Conservation (phyloP, 2,329 filamentous ascomycete species). For the Verticillium longisporum region DNA sequence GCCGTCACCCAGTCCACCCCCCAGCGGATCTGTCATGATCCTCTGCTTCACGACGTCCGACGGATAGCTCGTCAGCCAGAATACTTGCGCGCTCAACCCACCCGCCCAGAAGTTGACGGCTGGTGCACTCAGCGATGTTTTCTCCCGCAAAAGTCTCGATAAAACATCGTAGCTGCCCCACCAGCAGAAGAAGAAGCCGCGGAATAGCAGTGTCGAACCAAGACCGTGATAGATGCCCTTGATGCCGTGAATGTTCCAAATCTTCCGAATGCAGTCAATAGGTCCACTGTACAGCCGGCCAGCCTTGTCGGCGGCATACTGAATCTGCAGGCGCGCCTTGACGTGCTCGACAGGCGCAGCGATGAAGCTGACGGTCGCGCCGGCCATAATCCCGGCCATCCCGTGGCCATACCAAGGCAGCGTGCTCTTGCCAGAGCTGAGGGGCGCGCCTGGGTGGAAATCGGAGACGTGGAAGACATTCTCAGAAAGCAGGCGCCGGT, state of each 20-base stretch:
- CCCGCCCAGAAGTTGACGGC: slow-evolving; percentile 97
- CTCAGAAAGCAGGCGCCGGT: slow-evolving; percentile 76
- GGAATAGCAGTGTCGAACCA: slow-evolving; percentile 76
- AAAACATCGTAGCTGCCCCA: slow-evolving; percentile 94
- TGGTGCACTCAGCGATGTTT: slow-evolving; percentile 67
- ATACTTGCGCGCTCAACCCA: slow-evolving; percentile 84
- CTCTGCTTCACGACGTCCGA: slow-evolving; percentile 92
- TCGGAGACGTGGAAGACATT: slow-evolving; percentile 60
- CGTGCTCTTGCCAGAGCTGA: slow-evolving; percentile 20
- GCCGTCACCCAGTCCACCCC: slow-evolving; percentile 60
- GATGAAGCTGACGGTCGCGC: slow-evolving; percentile 84
- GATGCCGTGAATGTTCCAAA: slow-evolving; percentile 66
- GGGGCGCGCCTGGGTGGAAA: slow-evolving; percentile 17
- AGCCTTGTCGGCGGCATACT: slow-evolving; percentile 76
- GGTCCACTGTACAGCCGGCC: slow-evolving; percentile 80
- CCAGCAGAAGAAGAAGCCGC: slow-evolving; percentile 95
- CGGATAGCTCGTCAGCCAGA: slow-evolving; percentile 90
- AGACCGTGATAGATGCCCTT: slow-evolving; percentile 81
- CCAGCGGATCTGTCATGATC: slow-evolving; percentile 92
- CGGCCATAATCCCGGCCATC: slow-evolving; percentile 79
- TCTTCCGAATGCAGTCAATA: slow-evolving; percentile 72
- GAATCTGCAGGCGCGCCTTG: slow-evolving; percentile 88
- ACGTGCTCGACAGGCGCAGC: slow-evolving; percentile 92
- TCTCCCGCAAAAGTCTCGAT: slow-evolving; percentile 56
- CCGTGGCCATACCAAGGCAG: slow-evolving; percentile 78